A percentile compares a stretch with the other conserved stretches of the same genome.
Conservation (phyloP, 2,329 filamentous ascomycete species). For the Neobulgaria alba region DNA sequence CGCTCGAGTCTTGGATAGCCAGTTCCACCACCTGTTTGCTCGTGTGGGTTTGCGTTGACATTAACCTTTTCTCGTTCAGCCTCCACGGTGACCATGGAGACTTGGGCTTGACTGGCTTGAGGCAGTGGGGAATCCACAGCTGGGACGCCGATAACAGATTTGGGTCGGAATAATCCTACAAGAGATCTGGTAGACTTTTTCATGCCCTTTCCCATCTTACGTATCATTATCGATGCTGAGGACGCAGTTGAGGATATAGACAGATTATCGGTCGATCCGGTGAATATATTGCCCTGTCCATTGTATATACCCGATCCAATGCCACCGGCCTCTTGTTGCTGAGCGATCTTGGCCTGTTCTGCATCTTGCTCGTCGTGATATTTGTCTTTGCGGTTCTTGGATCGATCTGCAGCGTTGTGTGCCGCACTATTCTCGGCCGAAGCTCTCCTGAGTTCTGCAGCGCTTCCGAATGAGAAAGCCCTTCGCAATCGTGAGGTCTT, state of each 20-base stretch:
- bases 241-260: conserved; percentile 86
- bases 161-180: conserved; percentile 89
- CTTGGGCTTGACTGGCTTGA: conserved; percentile 68
- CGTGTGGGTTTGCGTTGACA: conserved; percentile 60
- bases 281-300: conserved; percentile 73
- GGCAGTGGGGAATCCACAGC: conserved; percentile 57
- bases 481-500: conserved; percentile 81
- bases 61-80: conserved; percentile 78
- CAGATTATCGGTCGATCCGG: conserved; percentile 87
- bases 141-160: conserved; percentile 76
- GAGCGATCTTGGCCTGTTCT: conserved; percentile 84
- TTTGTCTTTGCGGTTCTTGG: conserved; percentile 55
- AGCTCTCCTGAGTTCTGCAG: conserved; percentile 76
- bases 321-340: conserved; percentile 84
- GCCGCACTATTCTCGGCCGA: conserved; percentile 51
- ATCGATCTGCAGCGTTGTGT: conserved; percentile 34
- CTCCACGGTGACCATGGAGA: conserved; percentile 94
- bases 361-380: conserved; percentile 59
- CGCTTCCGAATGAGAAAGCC: conserved; percentile 94
- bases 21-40: conserved; percentile 62
- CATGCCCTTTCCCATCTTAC: conserved; percentile 98
- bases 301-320: conserved; percentile 92
- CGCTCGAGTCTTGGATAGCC: conserved; percentile 79
- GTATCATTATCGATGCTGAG: conserved; percentile 85
- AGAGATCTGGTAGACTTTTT: conserved; percentile 88